Base-by-base conservation (phyloP, 768 basidiomycete genomes). In the Gloeopeniophorella convolvens region DNA sequence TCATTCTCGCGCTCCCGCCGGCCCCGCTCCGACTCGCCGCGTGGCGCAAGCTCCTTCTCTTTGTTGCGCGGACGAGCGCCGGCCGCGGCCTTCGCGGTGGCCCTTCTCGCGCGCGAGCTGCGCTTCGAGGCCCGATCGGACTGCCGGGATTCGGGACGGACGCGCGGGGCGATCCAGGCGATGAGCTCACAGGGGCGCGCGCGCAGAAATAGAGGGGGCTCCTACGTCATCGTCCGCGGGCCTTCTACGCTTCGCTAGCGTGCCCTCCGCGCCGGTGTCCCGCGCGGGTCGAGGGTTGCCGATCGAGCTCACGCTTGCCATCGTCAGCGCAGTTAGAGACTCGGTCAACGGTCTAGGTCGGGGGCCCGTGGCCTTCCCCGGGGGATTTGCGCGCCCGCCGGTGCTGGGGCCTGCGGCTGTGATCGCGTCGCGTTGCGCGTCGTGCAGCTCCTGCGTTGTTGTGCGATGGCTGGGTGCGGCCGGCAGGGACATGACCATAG, bases 51-150 rank as follows among this genome's bases (percentile, higher is more conserved):
- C 10, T 58, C 57, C 23, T 72, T 64, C 39, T 88, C 85, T 63
- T 86, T 86, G 36, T 88, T n/a, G n/a, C n/a, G n/a, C 87, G 11
- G 72, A 68, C 12, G 72, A 71, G 45, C 86, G 78, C 23, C 86
- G 79, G 55, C 69, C 69, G 30, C 86, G 75, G 32, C 89, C 87
- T 48, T 89, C 88, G 42, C 86, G 79, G n/a, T n/a, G n/a, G 26
- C 77, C 67, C 3, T 89, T 86, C 62, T 85, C 86, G 42, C 88
- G 80, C 50, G n/a, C n/a, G 87, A 83, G 51, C 79, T 78, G n/a
- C 88, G 82, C 65, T 90, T 90, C n/a, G 82, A 76, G 28, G 75
- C 74, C 57, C 88, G 78, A 44, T 90, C 88, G 53, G 79, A 67
- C 85, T 89, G 62, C 33, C 52, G 42, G 46, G n/a, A n/a, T n/a